A percentile compares a stretch with the other conserved stretches of the same genome.
Conservation (phyloP, 2,329 filamentous ascomycete species). For the Biscogniauxia marginata region DNA sequence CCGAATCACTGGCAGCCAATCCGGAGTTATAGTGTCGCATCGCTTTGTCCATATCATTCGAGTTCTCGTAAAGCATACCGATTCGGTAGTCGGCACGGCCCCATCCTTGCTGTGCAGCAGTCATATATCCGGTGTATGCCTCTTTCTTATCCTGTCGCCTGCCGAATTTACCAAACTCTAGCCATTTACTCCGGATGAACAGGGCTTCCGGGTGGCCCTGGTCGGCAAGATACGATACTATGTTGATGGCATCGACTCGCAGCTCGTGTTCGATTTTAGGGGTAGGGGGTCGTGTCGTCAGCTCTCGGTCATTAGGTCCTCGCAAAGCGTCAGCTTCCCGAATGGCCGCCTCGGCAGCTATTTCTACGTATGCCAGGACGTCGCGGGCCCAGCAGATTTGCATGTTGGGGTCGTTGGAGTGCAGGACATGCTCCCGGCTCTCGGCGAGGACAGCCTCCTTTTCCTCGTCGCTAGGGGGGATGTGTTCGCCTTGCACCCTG, state of each 20-base stretch:
- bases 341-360: conserved; percentile 72
- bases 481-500: conserved; percentile 79
- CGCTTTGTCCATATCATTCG: conserved; percentile 87
- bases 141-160: conserved; percentile 90
- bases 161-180: conserved; percentile 96
- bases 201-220: conserved; percentile 92
- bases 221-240: conserved; percentile 84
- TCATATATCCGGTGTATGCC: conserved; percentile 82
- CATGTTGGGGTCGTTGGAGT: conserved; percentile 93
- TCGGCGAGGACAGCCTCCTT: conserved; percentile 87
- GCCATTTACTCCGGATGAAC: conserved; percentile 94
- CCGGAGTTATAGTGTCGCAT: conserved; percentile 87
- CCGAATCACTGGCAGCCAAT: conserved; percentile 78
- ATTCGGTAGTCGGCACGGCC: conserved; percentile 91
- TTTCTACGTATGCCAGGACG: conserved; percentile 83
- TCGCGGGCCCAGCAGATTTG: conserved; percentile 97
- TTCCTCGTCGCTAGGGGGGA: conserved; percentile 91
- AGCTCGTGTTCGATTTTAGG: conserved; percentile 88
- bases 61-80: conserved; percentile 96
- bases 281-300: conserved; percentile 64
- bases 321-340: conserved; percentile 53
- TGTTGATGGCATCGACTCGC: conserved; percentile 83
- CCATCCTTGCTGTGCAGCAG: conserved; percentile 83
- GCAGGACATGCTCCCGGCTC: conserved; percentile 78
- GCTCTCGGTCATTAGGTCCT: conserved; percentile 34